phyloP scores from a whole-genome alignment of 1,284 basidiomycete species.

The Amylostereum areolatum region DNA sequence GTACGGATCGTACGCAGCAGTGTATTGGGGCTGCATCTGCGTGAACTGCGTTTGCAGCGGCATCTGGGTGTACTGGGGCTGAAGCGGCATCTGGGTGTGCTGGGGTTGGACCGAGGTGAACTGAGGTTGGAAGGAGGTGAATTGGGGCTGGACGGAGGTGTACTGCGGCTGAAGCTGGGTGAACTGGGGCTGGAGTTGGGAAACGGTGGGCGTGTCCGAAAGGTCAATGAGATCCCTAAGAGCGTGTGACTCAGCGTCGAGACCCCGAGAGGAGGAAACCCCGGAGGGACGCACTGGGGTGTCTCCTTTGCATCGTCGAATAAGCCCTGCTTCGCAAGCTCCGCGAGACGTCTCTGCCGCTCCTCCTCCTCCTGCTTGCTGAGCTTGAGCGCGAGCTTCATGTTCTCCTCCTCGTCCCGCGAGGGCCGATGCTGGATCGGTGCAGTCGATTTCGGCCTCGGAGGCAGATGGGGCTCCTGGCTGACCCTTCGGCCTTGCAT shows the following conservation, averaged over 20 bases:
- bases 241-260: conserved; percentile 1
- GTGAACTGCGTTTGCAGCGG: conserved; percentile 5
- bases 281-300: conserved; percentile 29
- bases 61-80: conserved; percentile 39
- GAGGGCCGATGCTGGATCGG: no score
- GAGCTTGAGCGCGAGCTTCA: conserved; percentile 70
- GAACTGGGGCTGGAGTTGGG: conserved; percentile 27
- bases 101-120: conserved; percentile 62
- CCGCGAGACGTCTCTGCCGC: conserved; percentile 61
- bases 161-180: conserved; percentile 56
- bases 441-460: conserved; percentile 1
- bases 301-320: conserved; percentile 79
- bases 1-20: conserved; percentile 63
- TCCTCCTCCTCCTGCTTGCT: conserved; percentile 82
- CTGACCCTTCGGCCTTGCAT: conserved; percentile 61
- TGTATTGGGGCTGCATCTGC: conserved; percentile 6
- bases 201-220: conserved; percentile 6
- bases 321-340: conserved; percentile 62
- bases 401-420: conserved; percentile 69
- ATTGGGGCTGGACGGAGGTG: conserved; percentile 45
- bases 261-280: background rate
- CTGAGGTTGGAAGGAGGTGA: conserved; percentile 46
- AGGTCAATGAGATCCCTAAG: conserved; percentile 19
- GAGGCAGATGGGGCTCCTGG: conserved; percentile 25
- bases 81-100: conserved; percentile 50